These are phyloP conservation scores for Hericium rajendrae DNA, from an alignment of 768 basidiomycete species.

Conservation along the genomic window DNA sequence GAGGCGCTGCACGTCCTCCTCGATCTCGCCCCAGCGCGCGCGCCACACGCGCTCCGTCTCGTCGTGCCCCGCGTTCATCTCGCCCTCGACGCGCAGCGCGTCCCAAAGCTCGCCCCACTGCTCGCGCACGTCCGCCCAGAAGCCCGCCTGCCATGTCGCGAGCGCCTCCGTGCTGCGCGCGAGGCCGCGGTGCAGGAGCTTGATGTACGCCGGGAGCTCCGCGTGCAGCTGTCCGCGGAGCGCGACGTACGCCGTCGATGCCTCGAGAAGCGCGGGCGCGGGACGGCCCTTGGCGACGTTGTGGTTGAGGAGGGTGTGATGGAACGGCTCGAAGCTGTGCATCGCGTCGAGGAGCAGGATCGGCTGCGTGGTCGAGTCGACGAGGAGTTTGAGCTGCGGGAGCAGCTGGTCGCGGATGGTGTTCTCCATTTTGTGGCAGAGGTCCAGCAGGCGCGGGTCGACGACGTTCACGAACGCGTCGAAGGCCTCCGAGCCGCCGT, in stretches of 20 bases:
- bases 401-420: conserved; percentile 46
- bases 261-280: conserved; percentile 54
- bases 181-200: conserved; percentile 51
- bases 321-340: conserved; percentile 62
- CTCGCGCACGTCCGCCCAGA: conserved; percentile 51
- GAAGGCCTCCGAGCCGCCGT: conserved; percentile 19
- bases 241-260: conserved; percentile 69
- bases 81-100: conserved; percentile 30
- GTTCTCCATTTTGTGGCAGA: conserved; percentile 42
- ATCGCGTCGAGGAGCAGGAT: conserved; percentile 60
- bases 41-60: conserved; percentile 72
- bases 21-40: conserved; percentile 58
- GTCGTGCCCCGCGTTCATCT: conserved; percentile 45
- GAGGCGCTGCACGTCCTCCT: conserved; percentile 33
- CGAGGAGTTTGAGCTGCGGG: conserved; percentile 45
- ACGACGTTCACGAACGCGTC: conserved; percentile 46
- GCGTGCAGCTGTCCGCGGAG: conserved; percentile 60
- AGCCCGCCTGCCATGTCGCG: conserved; percentile 45
- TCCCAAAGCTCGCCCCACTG: conserved; percentile 83
- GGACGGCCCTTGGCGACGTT: conserved; percentile 58
- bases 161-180: conserved; percentile 41
- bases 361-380: conserved; percentile 52
- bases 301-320: conserved; percentile 60
- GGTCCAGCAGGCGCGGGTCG: conserved; percentile 40
- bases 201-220: conserved; percentile 61